Conservation (phyloP, 495 filamentous ascomycete genomes). For the Annulohypoxylon nitens region DNA sequence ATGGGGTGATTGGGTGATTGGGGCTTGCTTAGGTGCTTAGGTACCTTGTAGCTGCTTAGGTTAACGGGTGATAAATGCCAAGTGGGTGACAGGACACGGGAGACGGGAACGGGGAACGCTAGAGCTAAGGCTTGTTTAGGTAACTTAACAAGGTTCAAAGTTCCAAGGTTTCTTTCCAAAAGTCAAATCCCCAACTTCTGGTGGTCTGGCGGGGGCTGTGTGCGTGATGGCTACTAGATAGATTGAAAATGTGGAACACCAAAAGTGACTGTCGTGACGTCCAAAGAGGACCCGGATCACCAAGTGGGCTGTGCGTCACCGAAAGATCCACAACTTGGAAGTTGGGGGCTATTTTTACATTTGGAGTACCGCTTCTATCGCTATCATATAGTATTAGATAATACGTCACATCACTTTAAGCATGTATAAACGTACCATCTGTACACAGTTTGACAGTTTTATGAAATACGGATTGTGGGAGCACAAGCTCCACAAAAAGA, state of each 20-base stretch:
- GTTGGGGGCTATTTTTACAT: slow-evolving; percentile 35
- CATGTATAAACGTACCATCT: neutral
- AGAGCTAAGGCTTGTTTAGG: neutral
- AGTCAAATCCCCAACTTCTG: too few relatives aligned
- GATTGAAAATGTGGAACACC: too few relatives aligned
- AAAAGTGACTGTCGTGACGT: neutral
- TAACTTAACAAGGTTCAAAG: neutral
- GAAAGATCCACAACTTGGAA: slow-evolving; percentile 7
- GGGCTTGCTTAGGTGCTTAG: neutral
- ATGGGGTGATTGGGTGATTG: neutral
- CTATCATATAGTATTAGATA: slow-evolving; percentile 15
- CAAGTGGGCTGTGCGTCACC: slow-evolving; percentile 42
- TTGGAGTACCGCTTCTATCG: neutral
- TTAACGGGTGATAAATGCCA: neutral
- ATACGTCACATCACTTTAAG: neutral
- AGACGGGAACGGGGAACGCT: slow-evolving; percentile 9
- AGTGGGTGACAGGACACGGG: neutral
- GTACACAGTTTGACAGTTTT: neutral
- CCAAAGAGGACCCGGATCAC: slow-evolving; percentile 6
- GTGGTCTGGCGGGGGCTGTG: slow-evolving; percentile 7
- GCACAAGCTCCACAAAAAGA: slow-evolving; percentile 28
- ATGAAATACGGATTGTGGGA: neutral
- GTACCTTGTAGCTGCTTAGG: too few relatives aligned
- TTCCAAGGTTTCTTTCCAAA: neutral
- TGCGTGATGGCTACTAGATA: neutral